These are phyloP conservation scores for Hansenula sp. DNA, from an alignment of 1,139 yeast species.

Conservation along the genomic window DNA sequence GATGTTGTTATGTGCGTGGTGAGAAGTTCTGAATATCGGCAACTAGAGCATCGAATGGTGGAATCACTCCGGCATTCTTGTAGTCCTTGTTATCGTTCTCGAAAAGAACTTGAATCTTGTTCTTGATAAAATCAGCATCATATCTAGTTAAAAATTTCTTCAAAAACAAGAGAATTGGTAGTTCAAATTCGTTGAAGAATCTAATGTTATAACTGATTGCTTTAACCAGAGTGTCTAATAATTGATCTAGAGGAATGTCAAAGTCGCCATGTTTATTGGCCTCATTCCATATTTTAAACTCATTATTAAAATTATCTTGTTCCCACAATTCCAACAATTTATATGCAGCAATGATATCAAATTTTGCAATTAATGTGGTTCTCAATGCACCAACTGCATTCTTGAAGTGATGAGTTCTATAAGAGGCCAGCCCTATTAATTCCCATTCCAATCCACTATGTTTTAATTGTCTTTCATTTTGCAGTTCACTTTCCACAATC, in stretches of 20 bases:
- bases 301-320: constrained; percentile 11
- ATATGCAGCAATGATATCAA: constrained; percentile 50
- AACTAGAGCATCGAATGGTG: constrained; percentile 21
- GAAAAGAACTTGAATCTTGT: constrained; percentile 25
- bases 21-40: constrained; percentile 1
- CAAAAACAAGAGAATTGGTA: constrained; percentile 26
- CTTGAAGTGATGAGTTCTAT: constrained; percentile 70
- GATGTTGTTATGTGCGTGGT: background rate
- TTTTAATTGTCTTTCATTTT: constrained; percentile 65
- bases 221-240: constrained; percentile 26
- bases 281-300: constrained; percentile 11
- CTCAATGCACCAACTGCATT: constrained; percentile 80
- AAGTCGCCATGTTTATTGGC: constrained; percentile 13
- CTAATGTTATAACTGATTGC: constrained; percentile 32
- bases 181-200: constrained; percentile 32
- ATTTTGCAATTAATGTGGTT: constrained; percentile 70
- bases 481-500: constrained; percentile 79
- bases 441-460: constrained; percentile 94
- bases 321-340: constrained; percentile 29
- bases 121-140: constrained; percentile 29
- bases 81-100: constrained; percentile 23
- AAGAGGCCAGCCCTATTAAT: constrained; percentile 76
- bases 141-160: constrained; percentile 23
- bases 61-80: constrained; percentile 20
- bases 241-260: constrained; percentile 25